Conservation (phyloP, 768 basidiomycete species). For the Cystobasidium ongulense region DNA sequence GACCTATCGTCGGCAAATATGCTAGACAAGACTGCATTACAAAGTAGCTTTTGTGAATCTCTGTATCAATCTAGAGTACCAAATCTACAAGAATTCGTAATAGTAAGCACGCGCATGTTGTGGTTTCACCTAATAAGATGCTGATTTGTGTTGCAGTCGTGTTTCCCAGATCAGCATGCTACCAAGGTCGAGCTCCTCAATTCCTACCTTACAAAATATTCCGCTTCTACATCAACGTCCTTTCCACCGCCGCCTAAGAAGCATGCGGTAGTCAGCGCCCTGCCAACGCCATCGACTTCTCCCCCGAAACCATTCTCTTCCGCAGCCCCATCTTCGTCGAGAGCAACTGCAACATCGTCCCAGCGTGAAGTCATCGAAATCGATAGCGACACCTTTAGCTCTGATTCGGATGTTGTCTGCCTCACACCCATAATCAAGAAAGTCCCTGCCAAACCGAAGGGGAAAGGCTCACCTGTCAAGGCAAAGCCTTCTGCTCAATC, state of each 20-base stretch:
- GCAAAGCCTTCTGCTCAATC: not conserved
- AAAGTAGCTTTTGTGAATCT: not conserved
- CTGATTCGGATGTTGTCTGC: not conserved
- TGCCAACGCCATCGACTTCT: not conserved
- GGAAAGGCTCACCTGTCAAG: not conserved
- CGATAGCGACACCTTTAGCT: not conserved
- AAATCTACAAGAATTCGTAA: conserved; percentile 3
- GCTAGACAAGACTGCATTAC: not conserved
- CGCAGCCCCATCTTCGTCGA: not conserved
- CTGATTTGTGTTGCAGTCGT: not conserved
- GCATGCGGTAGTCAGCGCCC: not conserved
- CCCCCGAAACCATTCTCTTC: not conserved
- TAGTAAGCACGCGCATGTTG: not conserved
- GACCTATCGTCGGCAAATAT: not conserved
- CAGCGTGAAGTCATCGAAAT: not conserved
- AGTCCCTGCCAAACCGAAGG: not conserved
- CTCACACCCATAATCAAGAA: not conserved
- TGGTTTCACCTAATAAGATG: not conserved
- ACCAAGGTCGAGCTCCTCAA: not conserved
- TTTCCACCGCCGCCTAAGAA: not conserved
- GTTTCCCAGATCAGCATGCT: not conserved
- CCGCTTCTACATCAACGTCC: not conserved
- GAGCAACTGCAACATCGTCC: not conserved
- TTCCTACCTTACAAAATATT: not conserved
- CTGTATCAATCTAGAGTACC: not conserved